Conservation (phyloP, 176 grass and related monocot genomes). For the Aegilops tauschii region DNA sequence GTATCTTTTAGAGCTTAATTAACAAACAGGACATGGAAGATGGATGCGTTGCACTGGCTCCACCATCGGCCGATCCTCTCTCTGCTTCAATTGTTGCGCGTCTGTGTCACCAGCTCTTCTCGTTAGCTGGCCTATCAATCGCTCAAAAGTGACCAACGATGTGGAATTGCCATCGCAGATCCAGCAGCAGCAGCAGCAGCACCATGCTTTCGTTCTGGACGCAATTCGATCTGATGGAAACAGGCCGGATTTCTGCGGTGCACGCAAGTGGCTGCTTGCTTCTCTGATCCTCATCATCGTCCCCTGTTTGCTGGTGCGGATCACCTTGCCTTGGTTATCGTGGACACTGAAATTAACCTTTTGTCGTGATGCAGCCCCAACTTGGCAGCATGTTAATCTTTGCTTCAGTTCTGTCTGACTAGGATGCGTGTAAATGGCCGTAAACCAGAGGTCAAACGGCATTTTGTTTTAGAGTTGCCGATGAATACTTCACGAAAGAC, state of each 20-base stretch:
- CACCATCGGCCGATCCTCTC: background rate
- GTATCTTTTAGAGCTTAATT: background rate
- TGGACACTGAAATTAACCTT: constrained; percentile 17
- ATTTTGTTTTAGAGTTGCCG: background rate
- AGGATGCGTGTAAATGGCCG: background rate
- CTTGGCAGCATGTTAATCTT: background rate
- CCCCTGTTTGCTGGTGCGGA: constrained; percentile 25
- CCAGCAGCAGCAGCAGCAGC: background rate
- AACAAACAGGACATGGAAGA: background rate
- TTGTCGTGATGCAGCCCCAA: constrained; percentile 22
- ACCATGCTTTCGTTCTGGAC: background rate
- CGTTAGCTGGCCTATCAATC: constrained; percentile 1
- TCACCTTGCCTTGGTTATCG: constrained; percentile 27
- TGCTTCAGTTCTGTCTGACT: constrained; percentile 5
- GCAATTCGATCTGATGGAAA: constrained; percentile 21
- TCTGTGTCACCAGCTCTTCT: constrained; percentile 24
- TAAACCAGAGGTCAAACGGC: background rate
- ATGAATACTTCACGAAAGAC: background rate
- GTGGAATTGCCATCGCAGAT: constrained; percentile 27
- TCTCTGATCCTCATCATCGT: background rate
- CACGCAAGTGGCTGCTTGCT: background rate
- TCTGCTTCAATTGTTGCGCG: background rate
- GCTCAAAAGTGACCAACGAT: constrained; percentile 26
- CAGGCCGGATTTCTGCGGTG: constrained; percentile 7
- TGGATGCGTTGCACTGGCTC: background rate